phyloP scores from a whole-genome alignment of 2,329 filamentous ascomycete genomes.

The Talaromyces sp. region DNA sequence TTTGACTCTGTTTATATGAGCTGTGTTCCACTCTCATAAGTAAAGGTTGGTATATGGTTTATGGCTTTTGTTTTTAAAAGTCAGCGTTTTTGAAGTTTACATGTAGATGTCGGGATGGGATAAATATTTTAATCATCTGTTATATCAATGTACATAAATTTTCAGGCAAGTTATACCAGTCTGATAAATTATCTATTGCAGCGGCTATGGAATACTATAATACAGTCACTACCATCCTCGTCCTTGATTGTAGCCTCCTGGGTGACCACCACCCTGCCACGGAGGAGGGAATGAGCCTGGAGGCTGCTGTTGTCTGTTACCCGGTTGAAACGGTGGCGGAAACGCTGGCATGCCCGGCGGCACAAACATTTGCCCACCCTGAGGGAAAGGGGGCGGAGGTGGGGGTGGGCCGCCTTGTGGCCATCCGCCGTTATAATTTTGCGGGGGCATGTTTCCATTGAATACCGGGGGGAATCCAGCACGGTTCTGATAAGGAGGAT shows the following conservation, averaged over 20 bases:
- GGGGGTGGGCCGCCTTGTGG: slow-evolving; percentile 26
- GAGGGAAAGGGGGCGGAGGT: slow-evolving; percentile 22
- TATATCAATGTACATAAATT: background rate
- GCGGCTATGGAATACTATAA: background rate
- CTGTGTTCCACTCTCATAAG: background rate
- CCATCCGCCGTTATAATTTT: slow-evolving; percentile 32
- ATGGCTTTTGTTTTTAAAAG: background rate
- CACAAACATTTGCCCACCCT: slow-evolving; percentile 7
- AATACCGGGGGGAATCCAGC: slow-evolving; percentile 13
- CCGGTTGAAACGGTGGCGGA: slow-evolving; percentile 6
- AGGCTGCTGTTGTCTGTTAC: slow-evolving; percentile 21
- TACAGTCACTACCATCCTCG: background rate
- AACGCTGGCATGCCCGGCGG: slow-evolving; percentile 14
- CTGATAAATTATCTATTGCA: background rate
- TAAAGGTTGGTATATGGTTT: background rate
- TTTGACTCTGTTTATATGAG: background rate
- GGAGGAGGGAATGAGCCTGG: slow-evolving; percentile 25
- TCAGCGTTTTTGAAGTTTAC: background rate
- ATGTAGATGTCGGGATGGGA: background rate
- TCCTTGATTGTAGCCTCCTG: slow-evolving; percentile 7
- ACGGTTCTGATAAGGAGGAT: slow-evolving; percentile 5
- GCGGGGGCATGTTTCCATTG: slow-evolving; percentile 18
- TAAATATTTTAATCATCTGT: background rate
- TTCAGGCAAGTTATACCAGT: background rate
- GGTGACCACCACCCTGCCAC: slow-evolving; percentile 8